Evolutionary conservation across 2,329 filamentous ascomycete species (phyloP), one percentile per base, ranked within the genome.

Genomic region (Pseudogymnoascus sp.): DNA sequence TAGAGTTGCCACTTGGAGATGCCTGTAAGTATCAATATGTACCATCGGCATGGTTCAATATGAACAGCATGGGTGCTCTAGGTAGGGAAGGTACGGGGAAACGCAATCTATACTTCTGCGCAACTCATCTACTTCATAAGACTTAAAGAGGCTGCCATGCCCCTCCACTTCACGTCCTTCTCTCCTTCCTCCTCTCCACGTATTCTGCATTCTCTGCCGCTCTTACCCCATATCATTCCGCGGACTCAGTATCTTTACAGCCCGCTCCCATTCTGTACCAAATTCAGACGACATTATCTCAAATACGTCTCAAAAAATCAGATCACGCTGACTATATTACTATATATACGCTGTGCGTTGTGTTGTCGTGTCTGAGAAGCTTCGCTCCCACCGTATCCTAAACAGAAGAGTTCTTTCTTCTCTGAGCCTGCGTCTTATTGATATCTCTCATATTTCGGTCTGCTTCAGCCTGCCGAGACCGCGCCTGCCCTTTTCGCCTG

Each of bases 401-500:
- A 33, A 56, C n/a, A 56, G n/a, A 33, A 22, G 50, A 19, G 50
- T 33, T 33, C 50, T 33, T 56, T 33, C 50, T 56, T 31, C 50
- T 19, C 50, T 33, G 28, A 4, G 50, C 28, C 50, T 22, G 28
- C 28, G 4, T 2, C 26, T 46, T 56, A 56, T 33, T 33, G 50
- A 33, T 56, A 33, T 56, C 16, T 56, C 50, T 33, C 50, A 33
- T n/a, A 33, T 56, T 33, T 56, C 5, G 10, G 50, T 33, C 28
- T 56, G 28, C 28, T 19, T 56, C 50, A 33, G 50, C n/a, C 28
- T 56, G 50, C 50, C 50, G 50, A 56, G 50, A 33, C 50, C 50
- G 50, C 50, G n/a, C 50, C 50, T 56, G 4, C n/a, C 50, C 3
- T 33, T 56, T 56, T 56, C 46, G 46, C 46, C 50, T 56, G 50